Evolutionary conservation across 495 filamentous ascomycete genomes (phyloP).

Genomic region (Talaromyces borbonicus): DNA sequence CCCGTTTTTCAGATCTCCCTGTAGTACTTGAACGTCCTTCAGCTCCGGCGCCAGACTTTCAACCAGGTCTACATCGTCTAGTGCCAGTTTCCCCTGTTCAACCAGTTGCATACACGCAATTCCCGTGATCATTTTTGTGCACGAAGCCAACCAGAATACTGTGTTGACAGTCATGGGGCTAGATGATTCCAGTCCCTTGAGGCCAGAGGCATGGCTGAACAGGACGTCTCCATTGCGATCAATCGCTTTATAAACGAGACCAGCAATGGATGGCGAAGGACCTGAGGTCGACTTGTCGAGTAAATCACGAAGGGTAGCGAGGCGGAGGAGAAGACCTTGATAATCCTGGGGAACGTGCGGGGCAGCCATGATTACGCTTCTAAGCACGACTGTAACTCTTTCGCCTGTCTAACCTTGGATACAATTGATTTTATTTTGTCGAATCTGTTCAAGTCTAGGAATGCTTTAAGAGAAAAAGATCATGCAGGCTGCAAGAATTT

Average conservation of each 20-base stretch:
- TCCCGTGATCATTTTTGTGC: constrained; percentile 41
- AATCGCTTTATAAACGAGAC: constrained; percentile 4
- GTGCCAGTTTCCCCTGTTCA: constrained; percentile 34
- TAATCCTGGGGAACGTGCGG: constrained; percentile 6
- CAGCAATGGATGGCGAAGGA: neutral
- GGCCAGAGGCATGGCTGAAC: constrained; percentile 7
- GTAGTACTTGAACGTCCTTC: constrained; percentile 32
- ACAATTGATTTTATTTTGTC: too few relatives aligned
- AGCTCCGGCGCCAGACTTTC: constrained; percentile 40
- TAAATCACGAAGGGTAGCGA: too few relatives aligned
- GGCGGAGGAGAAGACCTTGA: constrained; percentile 17
- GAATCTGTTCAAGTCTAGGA: too few relatives aligned
- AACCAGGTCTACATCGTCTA: constrained; percentile 39
- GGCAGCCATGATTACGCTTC: too few relatives aligned
- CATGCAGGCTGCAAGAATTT: too few relatives aligned
- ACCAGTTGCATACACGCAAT: constrained; percentile 50
- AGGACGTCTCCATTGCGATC: constrained; percentile 3
- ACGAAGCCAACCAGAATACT: constrained; percentile 46
- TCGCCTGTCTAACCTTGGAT: too few relatives aligned
- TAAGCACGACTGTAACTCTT: too few relatives aligned
- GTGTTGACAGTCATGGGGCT: constrained; percentile 37
- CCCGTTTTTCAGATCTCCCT: constrained; percentile 20
- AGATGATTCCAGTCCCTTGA: neutral
- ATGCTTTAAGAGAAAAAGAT: too few relatives aligned
- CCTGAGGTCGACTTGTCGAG: constrained; percentile 16